Percentiles rank a stretch among this genome's conserved stretches.
phyloP scores from a whole-genome alignment of 1,284 basidiomycete genomes.

The Moesziomyces sp. region DNA sequence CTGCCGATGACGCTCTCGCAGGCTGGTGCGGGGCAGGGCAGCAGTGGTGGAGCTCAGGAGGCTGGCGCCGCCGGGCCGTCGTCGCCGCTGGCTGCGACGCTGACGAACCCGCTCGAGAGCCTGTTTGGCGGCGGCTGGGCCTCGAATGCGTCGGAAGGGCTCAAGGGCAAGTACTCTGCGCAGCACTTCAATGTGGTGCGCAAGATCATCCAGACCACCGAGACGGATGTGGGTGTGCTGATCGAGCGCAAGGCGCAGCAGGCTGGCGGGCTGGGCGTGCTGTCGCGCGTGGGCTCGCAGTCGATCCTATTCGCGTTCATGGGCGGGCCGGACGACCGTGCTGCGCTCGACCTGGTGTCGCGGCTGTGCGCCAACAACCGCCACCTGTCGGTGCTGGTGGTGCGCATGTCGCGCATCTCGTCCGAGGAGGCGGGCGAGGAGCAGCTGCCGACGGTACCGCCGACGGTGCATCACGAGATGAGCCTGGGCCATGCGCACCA shows the following conservation, averaged over 20 bases:
- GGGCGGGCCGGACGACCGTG: constrained; percentile 89
- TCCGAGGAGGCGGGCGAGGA: constrained; percentile 46
- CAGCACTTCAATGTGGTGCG: constrained; percentile 76
- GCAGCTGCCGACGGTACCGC: constrained; percentile 43
- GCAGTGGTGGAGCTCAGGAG: constrained; percentile 5
- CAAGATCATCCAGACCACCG: constrained; percentile 76
- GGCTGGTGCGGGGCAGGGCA: constrained; percentile 1
- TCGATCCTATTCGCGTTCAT: constrained; percentile 86
- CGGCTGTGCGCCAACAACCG: constrained; percentile 50
- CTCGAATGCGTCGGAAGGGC: constrained; percentile 9
- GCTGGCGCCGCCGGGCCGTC: constrained; percentile 17
- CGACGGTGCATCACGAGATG: constrained; percentile 57
- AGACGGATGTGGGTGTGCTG: constrained; percentile 76
- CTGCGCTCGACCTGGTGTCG: constrained; percentile 73
- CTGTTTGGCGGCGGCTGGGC: constrained; percentile 52
- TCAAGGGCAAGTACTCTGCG: constrained; percentile 62
- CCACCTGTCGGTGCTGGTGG: constrained; percentile 41
- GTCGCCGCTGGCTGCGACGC: constrained; percentile 38
- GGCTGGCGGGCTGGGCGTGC: constrained; percentile 1
- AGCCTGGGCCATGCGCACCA: constrained; percentile 22
- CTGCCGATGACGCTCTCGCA: constrained; percentile 77
- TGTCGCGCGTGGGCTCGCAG: constrained; percentile 63
- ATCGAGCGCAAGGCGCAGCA: constrained; percentile 76
- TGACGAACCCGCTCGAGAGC: constrained; percentile 54
- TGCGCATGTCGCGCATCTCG: constrained; percentile 44